Evolutionary conservation across 805 yeast species (phyloP), one percentile per base, ranked within the genome.

Genomic region (Candida ulmi): DNA sequence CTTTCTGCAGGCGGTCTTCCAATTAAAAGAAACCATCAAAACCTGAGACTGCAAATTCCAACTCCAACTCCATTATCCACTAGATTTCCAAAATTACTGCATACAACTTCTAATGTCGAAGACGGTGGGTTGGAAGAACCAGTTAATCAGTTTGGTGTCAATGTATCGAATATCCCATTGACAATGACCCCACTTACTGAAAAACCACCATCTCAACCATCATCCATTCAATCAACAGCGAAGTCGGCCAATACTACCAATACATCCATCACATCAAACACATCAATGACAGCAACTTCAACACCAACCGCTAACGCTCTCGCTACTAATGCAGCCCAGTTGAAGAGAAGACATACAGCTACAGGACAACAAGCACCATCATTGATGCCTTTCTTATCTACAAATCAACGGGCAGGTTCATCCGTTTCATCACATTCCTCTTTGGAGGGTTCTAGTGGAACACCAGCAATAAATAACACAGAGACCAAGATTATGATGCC

Each of bases 121-220:
- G 50, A 51, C n/a, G 50, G 41, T 15, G 27, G 40, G 8, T 28
- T 16, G n/a, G 54, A 50, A 28, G 77, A 68, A 28, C 70, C 72
- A 38, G 72, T 81, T 33, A 78, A 83, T 56, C 85, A 84, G 52
- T 79, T 80, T 67, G 85, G 90, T 37, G 68, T 79, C 51, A 71
- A 78, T 54, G 68, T 74, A 3, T 65, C 71, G 8, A 61, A 63
- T 40, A 57, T 73, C 4, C 79, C 86, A 1, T 64, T 79, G 50
- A 76, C 86, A 0, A 84, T 85, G 93, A 85, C 95, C 0, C 95
- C 93, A 2, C 78, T 84, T 5, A 72, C 86, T 2, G 95, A 85
- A 48, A 79, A 67, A 40, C 57, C 63, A 8, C 40, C 24, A 13
- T 19, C 31, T 17, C 35, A 30, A 36, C 17, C 47, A 35, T 21